Conservation (phyloP, 306 rosid genomes). For the Citrullus colocynthis region DNA sequence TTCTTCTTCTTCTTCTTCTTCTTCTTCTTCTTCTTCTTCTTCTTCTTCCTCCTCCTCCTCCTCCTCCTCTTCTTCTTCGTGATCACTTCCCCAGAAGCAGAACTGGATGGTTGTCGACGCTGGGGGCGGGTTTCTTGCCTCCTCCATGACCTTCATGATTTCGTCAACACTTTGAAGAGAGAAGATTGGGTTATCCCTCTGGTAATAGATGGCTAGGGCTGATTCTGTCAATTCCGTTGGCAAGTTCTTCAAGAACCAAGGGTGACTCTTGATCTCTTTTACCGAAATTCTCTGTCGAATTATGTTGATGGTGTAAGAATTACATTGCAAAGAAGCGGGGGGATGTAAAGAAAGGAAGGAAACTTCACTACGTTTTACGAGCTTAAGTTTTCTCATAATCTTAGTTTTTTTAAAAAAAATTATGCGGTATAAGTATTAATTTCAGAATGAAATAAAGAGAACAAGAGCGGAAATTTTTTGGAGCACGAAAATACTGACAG, state of each 20-base stretch:
- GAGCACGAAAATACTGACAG: no score
- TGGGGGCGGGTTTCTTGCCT: slow-evolving; percentile 50
- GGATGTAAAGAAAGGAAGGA: background rate
- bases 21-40: no score
- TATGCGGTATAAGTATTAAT: background rate
- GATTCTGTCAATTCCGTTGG: slow-evolving; percentile 59
- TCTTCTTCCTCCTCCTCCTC: background rate
- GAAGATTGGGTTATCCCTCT: slow-evolving; percentile 46
- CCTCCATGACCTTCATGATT: slow-evolving; percentile 57
- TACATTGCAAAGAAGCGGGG: background rate
- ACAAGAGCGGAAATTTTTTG: no score
- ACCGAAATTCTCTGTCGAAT: slow-evolving; percentile 42
- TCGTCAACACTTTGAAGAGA: slow-evolving; percentile 48
- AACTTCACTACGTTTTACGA: background rate
- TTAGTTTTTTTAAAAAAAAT: no score
- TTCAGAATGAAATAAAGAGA: no score
- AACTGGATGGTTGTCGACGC: slow-evolving; percentile 24
- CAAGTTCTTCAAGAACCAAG: slow-evolving; percentile 67
- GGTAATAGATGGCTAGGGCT: slow-evolving; percentile 43
- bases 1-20: no score
- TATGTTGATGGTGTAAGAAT: background rate
- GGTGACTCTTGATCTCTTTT: slow-evolving; percentile 62
- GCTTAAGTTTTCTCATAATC: background rate
- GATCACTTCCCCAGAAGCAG: slow-evolving; percentile 6
- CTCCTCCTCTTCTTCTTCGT: slow-evolving; percentile 30